Conservation (phyloP, 2,329 filamentous ascomycete species). For the Pseudocercospora macadamiae region DNA sequence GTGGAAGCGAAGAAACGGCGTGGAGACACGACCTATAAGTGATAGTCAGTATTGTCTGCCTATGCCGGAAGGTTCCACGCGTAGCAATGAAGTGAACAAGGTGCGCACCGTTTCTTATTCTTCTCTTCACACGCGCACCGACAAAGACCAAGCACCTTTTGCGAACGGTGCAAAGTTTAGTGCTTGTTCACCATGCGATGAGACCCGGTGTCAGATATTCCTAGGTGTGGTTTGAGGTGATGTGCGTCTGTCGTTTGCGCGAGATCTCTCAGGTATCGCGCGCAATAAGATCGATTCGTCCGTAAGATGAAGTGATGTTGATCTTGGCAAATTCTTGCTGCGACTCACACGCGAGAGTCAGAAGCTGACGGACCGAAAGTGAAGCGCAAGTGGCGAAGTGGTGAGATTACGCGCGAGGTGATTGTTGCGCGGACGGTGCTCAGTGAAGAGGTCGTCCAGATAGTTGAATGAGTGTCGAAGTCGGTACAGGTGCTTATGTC, state of each 20-base stretch:
- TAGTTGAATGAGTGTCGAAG: slow-evolving; percentile 20
- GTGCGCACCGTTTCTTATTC: slow-evolving; percentile 31
- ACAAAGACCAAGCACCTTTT: slow-evolving; percentile 31
- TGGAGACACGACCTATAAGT: slow-evolving; percentile 37
- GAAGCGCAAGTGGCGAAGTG: slow-evolving; percentile 5
- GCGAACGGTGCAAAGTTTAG: slow-evolving; percentile 27
- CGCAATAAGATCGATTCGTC: background rate
- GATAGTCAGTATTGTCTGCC: slow-evolving; percentile 19
- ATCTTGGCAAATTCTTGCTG: slow-evolving; percentile 4
- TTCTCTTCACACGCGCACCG: slow-evolving; percentile 25
- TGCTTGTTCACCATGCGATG: slow-evolving; percentile 28
- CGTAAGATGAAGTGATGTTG: background rate
- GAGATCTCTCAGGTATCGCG: slow-evolving; percentile 12
- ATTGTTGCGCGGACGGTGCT: slow-evolving; percentile 31
- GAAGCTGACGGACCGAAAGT: slow-evolving; percentile 4
- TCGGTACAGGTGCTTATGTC: slow-evolving; percentile 5
- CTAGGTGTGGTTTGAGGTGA: background rate
- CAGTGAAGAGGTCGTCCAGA: slow-evolving; percentile 40
- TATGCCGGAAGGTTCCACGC: slow-evolving; percentile 7
- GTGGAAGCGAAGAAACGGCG: slow-evolving; percentile 48
- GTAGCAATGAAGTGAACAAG: background rate
- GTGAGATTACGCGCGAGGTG: slow-evolving; percentile 3
- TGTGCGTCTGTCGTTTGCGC: slow-evolving; percentile 10
- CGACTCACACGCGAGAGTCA: slow-evolving; percentile 4
- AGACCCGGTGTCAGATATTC: slow-evolving; percentile 17